Evolutionary conservation across 495 filamentous ascomycete genomes (phyloP).

Genomic region (Niebla homalea): DNA sequence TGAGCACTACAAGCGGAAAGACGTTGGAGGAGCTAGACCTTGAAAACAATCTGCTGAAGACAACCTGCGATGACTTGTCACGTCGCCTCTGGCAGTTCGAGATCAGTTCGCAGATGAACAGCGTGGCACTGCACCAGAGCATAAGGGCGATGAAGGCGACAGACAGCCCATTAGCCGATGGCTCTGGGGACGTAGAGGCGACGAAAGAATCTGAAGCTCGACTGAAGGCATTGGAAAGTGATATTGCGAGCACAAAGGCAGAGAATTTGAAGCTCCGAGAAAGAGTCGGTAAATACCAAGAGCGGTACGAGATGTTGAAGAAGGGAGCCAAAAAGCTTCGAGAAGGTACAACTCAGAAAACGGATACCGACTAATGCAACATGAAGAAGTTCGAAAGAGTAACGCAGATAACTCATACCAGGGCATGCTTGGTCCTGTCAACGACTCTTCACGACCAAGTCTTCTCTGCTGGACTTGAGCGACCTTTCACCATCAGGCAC

Average conservation of each 20-base stretch:
- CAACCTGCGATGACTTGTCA: slow-evolving; percentile 62
- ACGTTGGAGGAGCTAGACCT: slow-evolving; percentile 70
- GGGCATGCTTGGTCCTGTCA: too few species aligned
- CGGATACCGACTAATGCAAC: too few species aligned
- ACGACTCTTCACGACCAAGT: too few species aligned
- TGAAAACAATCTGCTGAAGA: slow-evolving; percentile 65
- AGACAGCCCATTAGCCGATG: slow-evolving; percentile 23
- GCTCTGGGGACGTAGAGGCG: slow-evolving; percentile 18
- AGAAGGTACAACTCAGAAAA: slow-evolving; percentile 23
- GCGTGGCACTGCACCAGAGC: slow-evolving; percentile 67
- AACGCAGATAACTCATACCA: too few species aligned
- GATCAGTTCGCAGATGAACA: slow-evolving; percentile 66
- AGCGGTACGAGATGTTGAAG: slow-evolving; percentile 76
- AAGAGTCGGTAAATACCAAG: slow-evolving; percentile 54
- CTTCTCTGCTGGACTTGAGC: too few species aligned
- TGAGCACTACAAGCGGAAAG: slow-evolving; percentile 25
- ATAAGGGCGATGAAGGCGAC: slow-evolving; percentile 47
- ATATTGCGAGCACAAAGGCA: slow-evolving; percentile 32
- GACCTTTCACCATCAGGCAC: too few species aligned
- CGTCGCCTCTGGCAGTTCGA: slow-evolving; percentile 76
- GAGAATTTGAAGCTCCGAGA: slow-evolving; percentile 57
- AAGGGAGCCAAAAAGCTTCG: slow-evolving; percentile 60
- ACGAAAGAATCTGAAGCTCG: slow-evolving; percentile 30
- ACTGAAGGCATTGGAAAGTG: slow-evolving; percentile 40
- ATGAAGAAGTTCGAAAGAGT: too few species aligned